A percentile compares a stretch with the other conserved stretches of the same genome.
These are phyloP conservation scores for Parietichytrium sp. DNA, from an alignment of 108 stramenopile species.

Conservation along the genomic window DNA sequence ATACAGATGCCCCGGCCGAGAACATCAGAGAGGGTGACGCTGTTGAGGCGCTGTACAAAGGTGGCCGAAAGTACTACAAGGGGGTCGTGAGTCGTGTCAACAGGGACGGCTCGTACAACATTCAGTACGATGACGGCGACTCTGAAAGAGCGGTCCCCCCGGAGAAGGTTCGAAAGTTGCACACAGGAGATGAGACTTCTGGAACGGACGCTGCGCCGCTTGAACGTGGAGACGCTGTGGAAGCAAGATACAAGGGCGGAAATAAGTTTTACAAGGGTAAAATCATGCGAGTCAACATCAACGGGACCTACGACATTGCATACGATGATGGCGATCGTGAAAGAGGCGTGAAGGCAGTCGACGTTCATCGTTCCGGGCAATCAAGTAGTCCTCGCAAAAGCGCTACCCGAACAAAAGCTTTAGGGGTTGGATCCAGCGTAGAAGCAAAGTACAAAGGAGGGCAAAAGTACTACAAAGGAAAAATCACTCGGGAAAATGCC, in stretches of 20 bases:
- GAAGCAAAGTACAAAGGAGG: conserved; percentile 56
- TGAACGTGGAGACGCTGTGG: neutral
- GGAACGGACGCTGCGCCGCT: neutral
- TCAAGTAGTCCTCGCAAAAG: too few relatives aligned
- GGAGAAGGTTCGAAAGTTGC: neutral
- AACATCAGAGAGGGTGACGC: neutral
- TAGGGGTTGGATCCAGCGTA: conserved; percentile 53
- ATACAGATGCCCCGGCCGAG: neutral
- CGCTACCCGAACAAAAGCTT: too few relatives aligned
- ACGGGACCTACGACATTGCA: conserved; percentile 49
- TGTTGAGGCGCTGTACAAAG: neutral
- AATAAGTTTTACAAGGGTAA: conserved; percentile 47
- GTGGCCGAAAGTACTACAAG: conserved; percentile 43
- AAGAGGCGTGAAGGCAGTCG: conserved; percentile 38
- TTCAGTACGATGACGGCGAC: conserved; percentile 60
- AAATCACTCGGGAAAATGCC: conserved; percentile 41
- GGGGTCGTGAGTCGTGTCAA: conserved; percentile 48
- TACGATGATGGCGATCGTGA: conserved; percentile 59
- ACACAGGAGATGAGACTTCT: neutral
- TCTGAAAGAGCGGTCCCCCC: conserved; percentile 1
- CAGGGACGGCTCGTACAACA: conserved; percentile 50
- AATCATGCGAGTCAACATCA: conserved; percentile 4
- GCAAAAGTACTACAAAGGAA: conserved; percentile 43
- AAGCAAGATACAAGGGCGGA: conserved; percentile 36
- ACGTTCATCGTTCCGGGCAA: too few relatives aligned